Conservation (phyloP, 2,329 filamentous ascomycete genomes). For the Aaosphaeria arxii region DNA sequence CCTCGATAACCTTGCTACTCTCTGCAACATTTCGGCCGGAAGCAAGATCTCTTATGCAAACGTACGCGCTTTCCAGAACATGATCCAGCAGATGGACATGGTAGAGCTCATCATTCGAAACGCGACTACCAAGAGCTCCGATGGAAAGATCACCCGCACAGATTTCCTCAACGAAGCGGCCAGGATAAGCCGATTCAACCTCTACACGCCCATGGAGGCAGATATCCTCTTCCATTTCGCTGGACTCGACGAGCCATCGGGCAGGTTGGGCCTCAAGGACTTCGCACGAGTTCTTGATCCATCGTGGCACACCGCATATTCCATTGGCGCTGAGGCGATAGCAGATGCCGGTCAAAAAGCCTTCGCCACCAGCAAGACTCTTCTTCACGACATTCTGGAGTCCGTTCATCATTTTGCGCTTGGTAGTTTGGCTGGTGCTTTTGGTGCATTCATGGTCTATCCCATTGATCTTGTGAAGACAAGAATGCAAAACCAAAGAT, state of each 20-base stretch:
- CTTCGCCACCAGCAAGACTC: conserved; percentile 53
- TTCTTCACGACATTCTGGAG: conserved; percentile 66
- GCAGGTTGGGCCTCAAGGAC: conserved; percentile 74
- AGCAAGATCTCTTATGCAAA: conserved; percentile 98
- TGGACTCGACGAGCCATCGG: conserved; percentile 84
- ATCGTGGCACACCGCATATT: conserved; percentile 73
- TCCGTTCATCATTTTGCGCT: conserved; percentile 88
- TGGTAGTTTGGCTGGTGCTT: conserved; percentile 87
- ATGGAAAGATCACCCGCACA: conserved; percentile 89
- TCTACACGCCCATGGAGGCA: conserved; percentile 97
- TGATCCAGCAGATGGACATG: conserved; percentile 96
- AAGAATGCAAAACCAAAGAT: conserved; percentile 94
- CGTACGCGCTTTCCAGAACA: conserved; percentile 95
- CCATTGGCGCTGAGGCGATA: conserved; percentile 50
- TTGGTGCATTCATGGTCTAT: conserved; percentile 99
- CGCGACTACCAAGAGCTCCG: conserved; percentile 75
- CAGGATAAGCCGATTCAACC: conserved; percentile 85
- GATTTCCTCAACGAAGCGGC: conserved; percentile 96
- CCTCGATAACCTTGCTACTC: conserved; percentile 81
- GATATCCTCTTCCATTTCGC: conserved; percentile 99
- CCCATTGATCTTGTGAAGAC: conserved; percentile 99
- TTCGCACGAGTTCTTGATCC: conserved; percentile 95
- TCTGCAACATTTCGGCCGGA: conserved; percentile 90
- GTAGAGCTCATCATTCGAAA: conserved; percentile 90
- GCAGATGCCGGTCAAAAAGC: conserved; percentile 50